Conservation (phyloP, 2,329 filamentous ascomycete genomes). For the Ophiostoma australiae region DNA sequence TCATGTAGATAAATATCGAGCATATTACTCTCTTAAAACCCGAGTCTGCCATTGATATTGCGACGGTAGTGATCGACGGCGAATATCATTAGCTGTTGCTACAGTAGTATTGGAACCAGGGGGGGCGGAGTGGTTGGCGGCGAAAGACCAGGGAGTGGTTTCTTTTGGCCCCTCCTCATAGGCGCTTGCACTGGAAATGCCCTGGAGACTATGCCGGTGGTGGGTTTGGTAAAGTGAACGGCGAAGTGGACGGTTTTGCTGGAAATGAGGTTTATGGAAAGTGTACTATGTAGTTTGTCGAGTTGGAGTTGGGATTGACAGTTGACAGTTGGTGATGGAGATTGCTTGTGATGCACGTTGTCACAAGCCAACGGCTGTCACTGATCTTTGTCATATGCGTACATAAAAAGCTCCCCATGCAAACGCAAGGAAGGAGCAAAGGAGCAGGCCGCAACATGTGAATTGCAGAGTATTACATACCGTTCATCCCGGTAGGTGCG, state of each 20-base stretch:
- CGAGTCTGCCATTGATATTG: slow-evolving; percentile 10
- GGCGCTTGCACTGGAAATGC: not conserved
- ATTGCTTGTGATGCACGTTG: not conserved
- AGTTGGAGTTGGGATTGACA: not conserved
- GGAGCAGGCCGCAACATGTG: not conserved
- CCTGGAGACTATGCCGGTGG: not conserved
- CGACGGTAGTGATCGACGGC: slow-evolving; percentile 17
- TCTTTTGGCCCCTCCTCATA: slow-evolving; percentile 5
- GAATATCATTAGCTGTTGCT: slow-evolving; percentile 2
- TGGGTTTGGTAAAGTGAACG: not conserved
- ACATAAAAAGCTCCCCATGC: not conserved
- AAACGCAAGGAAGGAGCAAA: not conserved
- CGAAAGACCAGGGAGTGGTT: slow-evolving; percentile 9
- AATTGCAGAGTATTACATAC: not conserved
- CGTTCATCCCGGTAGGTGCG: not conserved
- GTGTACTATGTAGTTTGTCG: not conserved
- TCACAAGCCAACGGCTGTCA: slow-evolving; percentile 6
- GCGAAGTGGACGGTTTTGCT: not conserved
- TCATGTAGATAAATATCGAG: not conserved
- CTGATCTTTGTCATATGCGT: slow-evolving; percentile 1
- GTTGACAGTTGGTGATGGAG: not conserved
- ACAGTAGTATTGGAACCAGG: slow-evolving; percentile 1
- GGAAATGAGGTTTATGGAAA: slow-evolving; percentile 1
- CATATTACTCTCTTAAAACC: not conserved
- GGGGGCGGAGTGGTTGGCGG: not conserved